Percentiles rank a stretch among this genome's conserved stretches.
phyloP scores from a whole-genome alignment of 2,329 filamentous ascomycete species.

The Aspergillus japonicus region DNA sequence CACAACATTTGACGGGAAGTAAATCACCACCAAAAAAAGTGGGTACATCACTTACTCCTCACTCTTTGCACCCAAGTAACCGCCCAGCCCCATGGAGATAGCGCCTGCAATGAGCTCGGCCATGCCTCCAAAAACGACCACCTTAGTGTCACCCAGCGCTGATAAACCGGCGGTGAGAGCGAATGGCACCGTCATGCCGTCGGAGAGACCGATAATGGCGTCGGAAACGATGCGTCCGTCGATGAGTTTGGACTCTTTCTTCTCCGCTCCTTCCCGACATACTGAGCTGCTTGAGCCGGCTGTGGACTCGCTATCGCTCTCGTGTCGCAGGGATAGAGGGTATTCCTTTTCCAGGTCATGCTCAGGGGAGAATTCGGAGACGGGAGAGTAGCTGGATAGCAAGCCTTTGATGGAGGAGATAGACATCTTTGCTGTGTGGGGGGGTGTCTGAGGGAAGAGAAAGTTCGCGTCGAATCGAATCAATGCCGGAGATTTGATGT shows the following conservation, averaged over 20 bases:
- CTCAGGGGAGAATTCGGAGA: conserved; percentile 14
- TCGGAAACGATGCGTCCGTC: conserved; percentile 50
- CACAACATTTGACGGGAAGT: neutral
- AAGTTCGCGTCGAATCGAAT: neutral
- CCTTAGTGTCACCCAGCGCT: conserved; percentile 60
- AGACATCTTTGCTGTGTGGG: conserved; percentile 26
- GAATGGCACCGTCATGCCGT: conserved; percentile 77
- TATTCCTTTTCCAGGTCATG: conserved; percentile 31
- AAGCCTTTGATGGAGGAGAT: conserved; percentile 30
- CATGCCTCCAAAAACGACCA: conserved; percentile 69
- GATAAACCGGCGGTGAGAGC: conserved; percentile 71
- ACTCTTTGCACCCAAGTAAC: conserved; percentile 63
- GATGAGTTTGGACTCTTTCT: conserved; percentile 29
- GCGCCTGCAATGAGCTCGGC: conserved; percentile 74
- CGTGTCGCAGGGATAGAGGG: conserved; percentile 18
- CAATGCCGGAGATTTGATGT: neutral
- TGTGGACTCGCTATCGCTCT: conserved; percentile 16
- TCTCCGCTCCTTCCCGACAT: conserved; percentile 16
- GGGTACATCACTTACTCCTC: conserved; percentile 34
- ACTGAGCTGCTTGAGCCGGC: conserved; percentile 13
- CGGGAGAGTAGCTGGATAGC: conserved; percentile 31
- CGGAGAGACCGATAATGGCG: conserved; percentile 72
- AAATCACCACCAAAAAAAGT: neutral
- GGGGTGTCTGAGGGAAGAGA: neutral
- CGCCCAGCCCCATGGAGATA: conserved; percentile 75